Evolutionary conservation across 306 rosid genomes (phyloP), one percentile per base, ranked within the genome.

Genomic region (Vigna hirtella): DNA sequence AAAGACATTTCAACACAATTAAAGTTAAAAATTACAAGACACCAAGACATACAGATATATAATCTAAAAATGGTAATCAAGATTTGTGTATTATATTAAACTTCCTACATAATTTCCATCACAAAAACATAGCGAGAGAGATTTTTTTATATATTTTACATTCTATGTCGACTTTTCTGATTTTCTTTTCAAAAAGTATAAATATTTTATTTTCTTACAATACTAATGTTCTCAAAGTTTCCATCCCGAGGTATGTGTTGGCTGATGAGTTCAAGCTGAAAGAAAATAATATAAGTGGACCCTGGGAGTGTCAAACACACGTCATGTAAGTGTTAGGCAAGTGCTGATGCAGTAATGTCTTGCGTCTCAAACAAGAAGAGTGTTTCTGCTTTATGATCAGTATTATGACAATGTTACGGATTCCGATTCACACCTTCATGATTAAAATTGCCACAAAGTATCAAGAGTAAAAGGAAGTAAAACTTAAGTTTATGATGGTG

Each of bases 381-480:
- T 17, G 9, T 38, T 26, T 2, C 0, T n/a, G 7, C 49, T 64
- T 17, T 15, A 17, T n/a, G n/a, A 7, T 57, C 64, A 49, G 63
- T 49, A 34, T 28, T 61, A 43, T 34, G 74, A 63, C 15, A 36
- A 45, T 78, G 78, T 73, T 61, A 11, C 2, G 12, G 49, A 68
- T 66, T 48, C 56, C 6, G 59, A 81, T 15, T 42, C 58, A 5
- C 47, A 49, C 22, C 50, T 56, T 76, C 47, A 10, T 40, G 80
- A 45, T 72, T 56, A 66, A 42, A 53, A 65, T 76, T 36, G 24
- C 17, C 36, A 49, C 26, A 61, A 69, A 17, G 55, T 32, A 61
- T 22, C 16, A 47, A 71, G 78, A 6, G 65, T 51, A 57, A 61
- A 76, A 59, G 26, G 57, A 77, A 64, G 65, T 76, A 51, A 18